A percentile compares a stretch with the other conserved stretches of the same genome.
These are phyloP conservation scores for Spathaspora hagerdaliae DNA, from an alignment of 805 yeast genomes.

Conservation along the genomic window DNA sequence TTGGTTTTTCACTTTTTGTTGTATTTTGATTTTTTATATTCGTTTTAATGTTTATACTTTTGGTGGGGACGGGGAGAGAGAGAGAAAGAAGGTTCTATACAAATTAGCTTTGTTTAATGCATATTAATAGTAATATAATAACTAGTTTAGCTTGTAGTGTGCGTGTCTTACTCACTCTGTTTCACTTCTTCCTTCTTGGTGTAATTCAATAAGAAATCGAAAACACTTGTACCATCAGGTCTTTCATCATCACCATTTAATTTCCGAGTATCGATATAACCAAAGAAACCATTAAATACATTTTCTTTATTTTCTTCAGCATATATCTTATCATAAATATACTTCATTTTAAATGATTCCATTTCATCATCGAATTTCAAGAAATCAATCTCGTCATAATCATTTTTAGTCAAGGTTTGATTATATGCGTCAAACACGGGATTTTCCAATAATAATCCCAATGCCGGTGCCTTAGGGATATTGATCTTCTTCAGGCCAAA, in stretches of 20 bases:
- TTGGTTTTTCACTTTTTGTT: not conserved
- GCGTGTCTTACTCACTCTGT: conserved; percentile 3
- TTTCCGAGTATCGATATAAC: conserved; percentile 77
- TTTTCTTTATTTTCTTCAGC: conserved; percentile 86
- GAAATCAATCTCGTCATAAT: conserved; percentile 74
- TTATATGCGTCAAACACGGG: conserved; percentile 91
- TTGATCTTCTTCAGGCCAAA: conserved; percentile 73
- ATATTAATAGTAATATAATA: too few species aligned
- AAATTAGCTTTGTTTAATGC: not conserved
- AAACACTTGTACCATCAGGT: conserved; percentile 52
- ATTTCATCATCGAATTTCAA: conserved; percentile 62
- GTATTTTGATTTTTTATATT: not conserved
- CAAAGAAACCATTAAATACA: conserved; percentile 85
- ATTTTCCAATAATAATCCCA: conserved; percentile 83
- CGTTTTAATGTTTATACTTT: not conserved
- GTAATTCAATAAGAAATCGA: conserved; percentile 46
- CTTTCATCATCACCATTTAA: conserved; percentile 35
- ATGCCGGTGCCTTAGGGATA: conserved; percentile 96
- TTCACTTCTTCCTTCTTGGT: not conserved
- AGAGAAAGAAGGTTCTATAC: not conserved
- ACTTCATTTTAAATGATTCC: conserved; percentile 81
- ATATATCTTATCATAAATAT: conserved; percentile 88
- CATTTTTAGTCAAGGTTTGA: conserved; percentile 62
- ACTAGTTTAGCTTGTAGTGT: not conserved
- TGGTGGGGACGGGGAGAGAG: too few species aligned